A percentile compares a stretch with the other conserved stretches of the same genome.
phyloP scores from a whole-genome alignment of 495 filamentous ascomycete species.

The Neurospora tetrasperma region DNA sequence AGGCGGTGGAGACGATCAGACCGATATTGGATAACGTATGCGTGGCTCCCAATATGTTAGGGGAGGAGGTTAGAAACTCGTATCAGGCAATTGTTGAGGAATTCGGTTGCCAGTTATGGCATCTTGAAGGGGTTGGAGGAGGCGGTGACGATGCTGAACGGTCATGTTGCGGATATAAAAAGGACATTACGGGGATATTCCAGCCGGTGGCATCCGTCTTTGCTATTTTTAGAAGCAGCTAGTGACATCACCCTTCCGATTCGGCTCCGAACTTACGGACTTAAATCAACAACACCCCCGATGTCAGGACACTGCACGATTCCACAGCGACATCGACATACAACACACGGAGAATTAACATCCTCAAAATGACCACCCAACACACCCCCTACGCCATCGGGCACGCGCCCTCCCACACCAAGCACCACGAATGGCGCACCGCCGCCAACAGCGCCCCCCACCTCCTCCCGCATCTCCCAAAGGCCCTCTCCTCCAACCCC shows the following conservation, averaged over 20 bases:
- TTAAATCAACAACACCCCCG: background rate
- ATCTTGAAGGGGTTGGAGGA: background rate
- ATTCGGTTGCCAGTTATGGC: background rate
- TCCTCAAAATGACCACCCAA: background rate
- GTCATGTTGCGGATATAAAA: background rate
- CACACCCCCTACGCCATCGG: background rate
- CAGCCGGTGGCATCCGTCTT: background rate
- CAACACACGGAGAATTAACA: background rate
- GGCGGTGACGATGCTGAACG: background rate
- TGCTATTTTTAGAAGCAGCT: background rate
- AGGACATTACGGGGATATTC: background rate
- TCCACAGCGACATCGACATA: background rate
- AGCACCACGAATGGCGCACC: slow-evolving; percentile 24
- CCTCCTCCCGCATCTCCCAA: slow-evolving; percentile 26
- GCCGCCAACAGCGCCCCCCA: slow-evolving; percentile 25
- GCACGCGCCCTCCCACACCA: slow-evolving; percentile 15
- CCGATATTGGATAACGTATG: no score
- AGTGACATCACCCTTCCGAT: background rate
- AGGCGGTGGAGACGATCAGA: background rate
- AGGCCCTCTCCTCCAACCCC: slow-evolving; percentile 13
- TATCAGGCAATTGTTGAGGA: background rate
- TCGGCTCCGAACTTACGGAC: background rate
- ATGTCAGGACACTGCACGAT: background rate
- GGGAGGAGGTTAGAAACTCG: no score
- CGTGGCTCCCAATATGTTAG: no score